A percentile compares a stretch with the other conserved stretches of the same genome.
Evolutionary conservation across 805 yeast species (phyloP).

Genomic region (Kazachstania bromeliacearum): DNA sequence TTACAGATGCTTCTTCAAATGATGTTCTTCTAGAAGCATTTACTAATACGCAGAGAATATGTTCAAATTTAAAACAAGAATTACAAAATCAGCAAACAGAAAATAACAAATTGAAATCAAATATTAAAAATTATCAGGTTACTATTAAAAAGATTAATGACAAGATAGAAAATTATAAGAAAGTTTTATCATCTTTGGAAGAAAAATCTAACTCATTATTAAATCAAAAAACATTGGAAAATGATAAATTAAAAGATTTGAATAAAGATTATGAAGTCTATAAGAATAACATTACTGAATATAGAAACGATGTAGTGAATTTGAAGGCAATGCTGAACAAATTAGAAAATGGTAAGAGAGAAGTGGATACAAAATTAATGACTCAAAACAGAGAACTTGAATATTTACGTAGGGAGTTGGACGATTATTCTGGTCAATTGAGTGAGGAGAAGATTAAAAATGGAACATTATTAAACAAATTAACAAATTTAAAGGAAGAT

Average conservation of each 20-base stretch:
- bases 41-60: conserved; percentile 31
- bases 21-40: conserved; percentile 34
- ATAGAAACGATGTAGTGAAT: conserved; percentile 15
- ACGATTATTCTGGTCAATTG: conserved; percentile 37
- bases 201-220: conserved; percentile 15
- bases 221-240: conserved; percentile 19
- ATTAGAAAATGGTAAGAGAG: conserved; percentile 19
- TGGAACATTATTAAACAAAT: conserved; percentile 16
- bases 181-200: conserved; percentile 16
- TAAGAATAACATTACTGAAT: conserved; percentile 11
- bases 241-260: conserved; percentile 14
- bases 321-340: conserved; percentile 21
- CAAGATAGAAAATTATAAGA: conserved; percentile 19
- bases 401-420: conserved; percentile 30
- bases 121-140: conserved; percentile 16
- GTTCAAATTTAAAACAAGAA: conserved; percentile 28
- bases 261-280: conserved; percentile 17
- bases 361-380: conserved; percentile 12
- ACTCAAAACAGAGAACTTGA: conserved; percentile 29
- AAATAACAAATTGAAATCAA: conserved; percentile 19
- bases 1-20: conserved; percentile 18
- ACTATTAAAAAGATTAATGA: conserved; percentile 16
- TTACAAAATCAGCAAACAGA: conserved; percentile 24
- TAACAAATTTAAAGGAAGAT: conserved; percentile 8
- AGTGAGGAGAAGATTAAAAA: conserved; percentile 39